These are phyloP conservation scores for Tolypocladium nubicola DNA, from an alignment of 2,329 filamentous ascomycete genomes.

Conservation along the genomic window DNA sequence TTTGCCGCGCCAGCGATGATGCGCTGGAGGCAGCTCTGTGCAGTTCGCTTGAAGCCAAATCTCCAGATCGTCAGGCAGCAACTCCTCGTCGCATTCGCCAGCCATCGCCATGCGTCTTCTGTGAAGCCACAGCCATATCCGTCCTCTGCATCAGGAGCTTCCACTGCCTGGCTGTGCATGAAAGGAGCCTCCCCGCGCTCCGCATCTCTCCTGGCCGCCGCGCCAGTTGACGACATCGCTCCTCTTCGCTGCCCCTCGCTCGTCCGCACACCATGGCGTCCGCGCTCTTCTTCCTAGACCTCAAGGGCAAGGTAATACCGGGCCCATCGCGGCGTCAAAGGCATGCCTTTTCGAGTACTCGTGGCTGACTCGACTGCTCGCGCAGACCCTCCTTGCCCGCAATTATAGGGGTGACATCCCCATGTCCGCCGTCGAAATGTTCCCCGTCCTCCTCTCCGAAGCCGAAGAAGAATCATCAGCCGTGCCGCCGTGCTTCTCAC, in stretches of 20 bases:
- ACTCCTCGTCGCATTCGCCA: not conserved
- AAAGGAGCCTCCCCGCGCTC: not conserved
- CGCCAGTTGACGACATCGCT: constrained; percentile 5
- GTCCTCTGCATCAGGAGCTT: not conserved
- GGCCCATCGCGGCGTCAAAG: not conserved
- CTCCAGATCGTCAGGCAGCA: not conserved
- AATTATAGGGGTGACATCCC: constrained; percentile 98
- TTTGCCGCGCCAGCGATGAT: not conserved
- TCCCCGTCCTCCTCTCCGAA: constrained; percentile 89
- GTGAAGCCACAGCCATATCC: not conserved
- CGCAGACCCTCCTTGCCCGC: constrained; percentile 87
- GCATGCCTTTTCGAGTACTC: not conserved
- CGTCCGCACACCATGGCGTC: constrained; percentile 66
- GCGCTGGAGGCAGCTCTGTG: not conserved
- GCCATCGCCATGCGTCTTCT: not conserved
- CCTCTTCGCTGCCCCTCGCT: constrained; percentile 14
- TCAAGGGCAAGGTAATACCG: constrained; percentile 87
- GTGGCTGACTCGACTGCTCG: constrained; percentile 11
- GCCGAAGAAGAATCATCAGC: constrained; percentile 98
- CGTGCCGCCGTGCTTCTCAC: constrained; percentile 93
- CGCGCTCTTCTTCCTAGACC: constrained; percentile 93
- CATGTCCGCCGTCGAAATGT: constrained; percentile 98
- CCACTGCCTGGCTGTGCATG: not conserved
- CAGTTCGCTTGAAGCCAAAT: not conserved
- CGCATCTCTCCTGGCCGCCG: constrained; percentile 10